Evolutionary conservation across 495 filamentous ascomycete species (phyloP).

Genomic region (Lophiostoma macrostomum): DNA sequence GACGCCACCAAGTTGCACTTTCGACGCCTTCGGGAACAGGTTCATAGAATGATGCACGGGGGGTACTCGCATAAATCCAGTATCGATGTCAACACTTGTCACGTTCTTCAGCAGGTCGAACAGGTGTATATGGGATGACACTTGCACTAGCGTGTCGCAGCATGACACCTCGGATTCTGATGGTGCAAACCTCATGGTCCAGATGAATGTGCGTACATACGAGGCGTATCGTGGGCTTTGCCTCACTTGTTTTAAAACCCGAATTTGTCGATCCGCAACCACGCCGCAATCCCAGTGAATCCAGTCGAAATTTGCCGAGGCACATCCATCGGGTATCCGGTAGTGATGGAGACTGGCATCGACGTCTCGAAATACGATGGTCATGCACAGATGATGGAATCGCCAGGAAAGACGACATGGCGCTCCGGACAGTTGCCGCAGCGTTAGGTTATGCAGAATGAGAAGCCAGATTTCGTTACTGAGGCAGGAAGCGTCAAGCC

Average conservation of each 20-base stretch:
- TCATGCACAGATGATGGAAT: conserved; percentile 1
- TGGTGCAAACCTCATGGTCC: background rate
- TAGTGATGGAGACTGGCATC: conserved; percentile 8
- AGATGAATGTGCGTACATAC: background rate
- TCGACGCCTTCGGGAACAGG: background rate
- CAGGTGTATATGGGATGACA: background rate
- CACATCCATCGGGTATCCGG: background rate
- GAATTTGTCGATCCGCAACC: background rate
- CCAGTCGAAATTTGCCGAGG: background rate
- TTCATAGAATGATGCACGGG: background rate
- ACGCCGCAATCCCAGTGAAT: background rate
- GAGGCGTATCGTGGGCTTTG: background rate
- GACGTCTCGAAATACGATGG: conserved; percentile 1
- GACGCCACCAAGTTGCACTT: background rate
- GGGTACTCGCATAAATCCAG: background rate
- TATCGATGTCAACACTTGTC: conserved; percentile 8
- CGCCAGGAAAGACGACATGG: too few relatives aligned
- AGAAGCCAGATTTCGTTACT: too few relatives aligned
- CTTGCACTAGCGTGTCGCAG: background rate
- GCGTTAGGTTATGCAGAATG: too few relatives aligned
- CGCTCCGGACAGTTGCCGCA: too few relatives aligned
- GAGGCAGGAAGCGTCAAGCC: too few relatives aligned
- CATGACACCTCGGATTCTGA: too few relatives aligned
- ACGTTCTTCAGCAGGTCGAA: background rate
- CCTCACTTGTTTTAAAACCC: background rate